Percentiles rank a stretch among this genome's conserved stretches.
These are phyloP conservation scores for Ensete ventricosum DNA, from an alignment of 176 grass and related monocot species.

Conservation along the genomic window DNA sequence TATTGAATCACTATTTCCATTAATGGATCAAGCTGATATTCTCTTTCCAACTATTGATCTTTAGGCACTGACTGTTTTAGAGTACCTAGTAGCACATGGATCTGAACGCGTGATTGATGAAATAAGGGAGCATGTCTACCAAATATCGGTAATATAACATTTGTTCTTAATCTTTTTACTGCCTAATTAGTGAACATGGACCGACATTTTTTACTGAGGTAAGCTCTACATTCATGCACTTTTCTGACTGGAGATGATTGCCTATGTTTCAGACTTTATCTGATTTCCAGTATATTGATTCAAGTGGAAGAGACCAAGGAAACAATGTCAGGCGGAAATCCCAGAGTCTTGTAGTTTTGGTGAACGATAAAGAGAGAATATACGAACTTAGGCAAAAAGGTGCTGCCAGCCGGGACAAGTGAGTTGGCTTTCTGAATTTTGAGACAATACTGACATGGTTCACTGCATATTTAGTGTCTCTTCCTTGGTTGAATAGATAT, in stretches of 20 bases:
- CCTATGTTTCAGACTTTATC: conserved; percentile 29
- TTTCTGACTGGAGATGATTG: conserved; percentile 3
- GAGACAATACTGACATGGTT: not conserved
- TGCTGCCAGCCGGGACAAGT: conserved; percentile 54
- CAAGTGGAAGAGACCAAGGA: conserved; percentile 63
- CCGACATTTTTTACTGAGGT: not conserved
- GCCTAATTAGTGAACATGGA: not conserved
- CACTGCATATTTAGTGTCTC: not conserved
- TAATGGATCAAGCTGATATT: not conserved
- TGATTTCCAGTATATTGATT: conserved; percentile 52
- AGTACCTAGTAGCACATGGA: conserved; percentile 71
- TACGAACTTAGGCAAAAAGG: conserved; percentile 55
- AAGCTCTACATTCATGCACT: not conserved
- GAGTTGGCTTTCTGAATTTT: not conserved
- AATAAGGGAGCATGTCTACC: conserved; percentile 47
- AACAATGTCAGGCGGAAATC: conserved; percentile 66
- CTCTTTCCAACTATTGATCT: conserved; percentile 9
- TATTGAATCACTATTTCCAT: not conserved
- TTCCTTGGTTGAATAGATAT: conserved; percentile 35
- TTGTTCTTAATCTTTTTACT: not conserved
- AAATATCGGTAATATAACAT: conserved; percentile 39
- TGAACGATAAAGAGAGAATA: conserved; percentile 75
- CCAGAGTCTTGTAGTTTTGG: conserved; percentile 40
- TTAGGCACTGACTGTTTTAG: conserved; percentile 55
- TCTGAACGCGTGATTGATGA: conserved; percentile 47